These are phyloP conservation scores for Conticribra guillardii DNA, from an alignment of 108 stramenopile genomes.

Conservation along the genomic window DNA sequence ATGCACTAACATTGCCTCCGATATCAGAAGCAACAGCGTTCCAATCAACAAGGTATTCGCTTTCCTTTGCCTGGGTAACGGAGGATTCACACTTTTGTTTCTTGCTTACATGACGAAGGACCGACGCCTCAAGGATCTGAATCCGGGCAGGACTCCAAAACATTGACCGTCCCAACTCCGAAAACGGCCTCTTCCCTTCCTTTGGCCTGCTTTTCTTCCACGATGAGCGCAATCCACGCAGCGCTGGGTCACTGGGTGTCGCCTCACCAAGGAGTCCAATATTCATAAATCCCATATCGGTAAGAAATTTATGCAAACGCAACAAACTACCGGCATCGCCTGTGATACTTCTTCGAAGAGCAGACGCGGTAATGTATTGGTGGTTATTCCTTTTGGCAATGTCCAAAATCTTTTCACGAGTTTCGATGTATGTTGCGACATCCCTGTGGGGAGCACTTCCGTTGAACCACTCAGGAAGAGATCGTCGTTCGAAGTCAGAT, in stretches of 20 bases:
- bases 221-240: constrained; percentile 47
- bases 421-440: constrained; percentile 57
- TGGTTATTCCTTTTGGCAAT: constrained; percentile 51
- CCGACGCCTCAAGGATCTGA: constrained; percentile 26
- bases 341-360: constrained; percentile 65
- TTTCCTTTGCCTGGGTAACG: neutral
- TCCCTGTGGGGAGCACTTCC: constrained; percentile 77
- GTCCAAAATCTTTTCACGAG: constrained; percentile 62
- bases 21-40: constrained; percentile 60
- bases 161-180: constrained; percentile 17
- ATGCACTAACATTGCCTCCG: constrained; percentile 57
- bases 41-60: constrained; percentile 60
- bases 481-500: constrained; percentile 70
- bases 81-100: neutral
- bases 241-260: constrained; percentile 62
- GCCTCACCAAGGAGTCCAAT: constrained; percentile 73
- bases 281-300: constrained; percentile 74
- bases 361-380: constrained; percentile 72
- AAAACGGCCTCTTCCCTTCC: constrained; percentile 27
- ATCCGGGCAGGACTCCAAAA: constrained; percentile 38
- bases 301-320: constrained; percentile 72
- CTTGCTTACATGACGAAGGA: constrained; percentile 15
- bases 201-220: constrained; percentile 11
- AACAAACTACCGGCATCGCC: constrained; percentile 86
- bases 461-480: constrained; percentile 90